phyloP scores from a whole-genome alignment of 345 rosid genomes.

The Hirschfeldia incana region DNA sequence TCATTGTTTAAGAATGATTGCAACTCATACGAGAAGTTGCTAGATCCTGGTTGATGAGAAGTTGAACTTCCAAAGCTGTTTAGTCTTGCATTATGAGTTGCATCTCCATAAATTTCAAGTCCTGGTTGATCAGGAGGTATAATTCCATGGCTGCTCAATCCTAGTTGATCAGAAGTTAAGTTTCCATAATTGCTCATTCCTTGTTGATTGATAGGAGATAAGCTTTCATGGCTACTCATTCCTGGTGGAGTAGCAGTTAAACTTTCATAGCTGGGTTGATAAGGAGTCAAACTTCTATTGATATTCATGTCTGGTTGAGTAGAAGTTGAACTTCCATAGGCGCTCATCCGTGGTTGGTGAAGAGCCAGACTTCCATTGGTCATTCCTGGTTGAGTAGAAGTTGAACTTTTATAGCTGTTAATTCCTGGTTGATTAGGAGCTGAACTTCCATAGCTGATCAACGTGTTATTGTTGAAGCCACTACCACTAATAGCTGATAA shows the following conservation, averaged over 20 bases:
- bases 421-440: slow-evolving; percentile 7
- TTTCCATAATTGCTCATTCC: not conserved
- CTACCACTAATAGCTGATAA: not conserved
- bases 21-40: slow-evolving; percentile 16
- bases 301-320: not conserved
- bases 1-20: slow-evolving; percentile 23
- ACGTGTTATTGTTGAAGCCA: slow-evolving; percentile 10
- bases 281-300: not conserved
- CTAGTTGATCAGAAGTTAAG: not conserved
- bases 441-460: slow-evolving; percentile 16
- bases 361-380: not conserved
- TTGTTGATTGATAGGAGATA: not conserved
- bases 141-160: not conserved
- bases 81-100: not conserved
- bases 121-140: not conserved
- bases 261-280: not conserved
- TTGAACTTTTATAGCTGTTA: not conserved
- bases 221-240: not conserved
- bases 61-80: slow-evolving; percentile 4
- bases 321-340: not conserved
- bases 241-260: not conserved
- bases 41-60: slow-evolving; percentile 18
- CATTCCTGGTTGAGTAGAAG: not conserved
- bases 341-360: not conserved
- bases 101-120: not conserved